A percentile compares a stretch with the other conserved stretches of the same genome.
These are phyloP conservation scores for Fagopyrum tataricum DNA, from an alignment of 148 eudicot species.

Conservation along the genomic window DNA sequence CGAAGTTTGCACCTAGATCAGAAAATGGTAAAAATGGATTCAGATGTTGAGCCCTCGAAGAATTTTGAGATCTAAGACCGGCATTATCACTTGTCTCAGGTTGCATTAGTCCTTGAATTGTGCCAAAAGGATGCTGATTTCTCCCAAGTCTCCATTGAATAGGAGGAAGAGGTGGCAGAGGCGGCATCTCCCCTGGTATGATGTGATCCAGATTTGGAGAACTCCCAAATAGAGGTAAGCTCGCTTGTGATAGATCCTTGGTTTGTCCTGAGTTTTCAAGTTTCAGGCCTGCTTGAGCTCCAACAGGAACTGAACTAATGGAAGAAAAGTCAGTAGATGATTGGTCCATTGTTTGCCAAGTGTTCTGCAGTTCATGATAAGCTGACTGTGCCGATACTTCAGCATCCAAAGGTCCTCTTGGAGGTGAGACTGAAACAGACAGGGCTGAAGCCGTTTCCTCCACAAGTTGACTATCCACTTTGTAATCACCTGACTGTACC, in stretches of 20 bases:
- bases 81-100: slow-evolving; percentile 18
- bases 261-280: slow-evolving; percentile 22
- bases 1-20: slow-evolving; percentile 18
- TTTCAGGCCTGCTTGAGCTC: slow-evolving; percentile 7
- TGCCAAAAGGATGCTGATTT: slow-evolving; percentile 26
- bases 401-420: slow-evolving; percentile 21
- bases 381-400: slow-evolving; percentile 21
- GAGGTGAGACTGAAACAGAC: slow-evolving; percentile 17
- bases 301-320: background rate
- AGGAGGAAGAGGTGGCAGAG: slow-evolving; percentile 98
- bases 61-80: slow-evolving; percentile 1
- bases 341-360: slow-evolving; percentile 8
- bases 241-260: slow-evolving; percentile 18
- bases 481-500: background rate
- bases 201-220: slow-evolving; percentile 34
- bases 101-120: slow-evolving; percentile 23
- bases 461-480: background rate
- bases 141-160: slow-evolving; percentile 86
- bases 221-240: slow-evolving; percentile 25
- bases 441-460: background rate
- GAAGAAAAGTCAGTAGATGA: slow-evolving; percentile 8
- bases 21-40: slow-evolving; percentile 19
- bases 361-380: slow-evolving; percentile 11
- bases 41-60: slow-evolving; percentile 11
- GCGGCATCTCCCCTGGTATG: slow-evolving; percentile 56